A percentile compares a stretch with the other conserved stretches of the same genome.
Conservation (phyloP, 2,329 filamentous ascomycete species). For the Leptographium radiaticola region DNA sequence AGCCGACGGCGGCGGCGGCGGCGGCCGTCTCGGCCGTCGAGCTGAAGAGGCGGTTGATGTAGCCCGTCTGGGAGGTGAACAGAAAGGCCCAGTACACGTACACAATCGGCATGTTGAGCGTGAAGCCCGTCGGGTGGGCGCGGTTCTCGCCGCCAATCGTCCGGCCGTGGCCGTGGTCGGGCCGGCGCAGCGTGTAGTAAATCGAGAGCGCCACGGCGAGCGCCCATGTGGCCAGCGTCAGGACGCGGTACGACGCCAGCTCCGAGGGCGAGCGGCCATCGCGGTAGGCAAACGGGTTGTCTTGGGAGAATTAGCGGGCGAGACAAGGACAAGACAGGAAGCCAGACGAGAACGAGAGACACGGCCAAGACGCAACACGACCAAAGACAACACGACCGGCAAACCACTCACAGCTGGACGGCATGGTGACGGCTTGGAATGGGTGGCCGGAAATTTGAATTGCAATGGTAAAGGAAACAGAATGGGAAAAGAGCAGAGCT, state of each 20-base stretch:
- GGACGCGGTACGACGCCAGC: constrained; percentile 61
- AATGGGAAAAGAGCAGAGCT: too few species aligned
- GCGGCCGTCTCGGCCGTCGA: constrained; percentile 30
- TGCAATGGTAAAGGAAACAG: too few species aligned
- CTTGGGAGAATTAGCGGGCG: constrained; percentile 16
- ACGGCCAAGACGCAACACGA: too few species aligned
- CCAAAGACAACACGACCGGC: too few species aligned
- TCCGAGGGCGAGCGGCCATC: constrained; percentile 49
- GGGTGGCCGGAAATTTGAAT: too few species aligned
- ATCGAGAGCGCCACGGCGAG: constrained; percentile 58
- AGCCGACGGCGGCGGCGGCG: constrained; percentile 62
- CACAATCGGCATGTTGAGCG: constrained; percentile 50
- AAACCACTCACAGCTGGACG: too few species aligned
- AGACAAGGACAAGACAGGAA: not conserved
- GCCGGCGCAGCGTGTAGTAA: constrained; percentile 60
- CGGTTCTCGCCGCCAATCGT: constrained; percentile 67
- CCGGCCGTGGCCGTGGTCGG: constrained; percentile 43
- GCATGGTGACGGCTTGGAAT: too few species aligned
- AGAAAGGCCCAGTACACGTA: constrained; percentile 61
- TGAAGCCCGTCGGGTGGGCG: constrained; percentile 57
- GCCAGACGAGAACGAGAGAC: not conserved
- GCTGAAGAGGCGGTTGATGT: constrained; percentile 2
- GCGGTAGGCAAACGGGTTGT: constrained; percentile 64
- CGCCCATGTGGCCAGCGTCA: constrained; percentile 63
- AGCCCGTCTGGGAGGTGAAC: not conserved